Conservation (phyloP, 2,329 filamentous ascomycete genomes). For the Colletotrichum magnum region DNA sequence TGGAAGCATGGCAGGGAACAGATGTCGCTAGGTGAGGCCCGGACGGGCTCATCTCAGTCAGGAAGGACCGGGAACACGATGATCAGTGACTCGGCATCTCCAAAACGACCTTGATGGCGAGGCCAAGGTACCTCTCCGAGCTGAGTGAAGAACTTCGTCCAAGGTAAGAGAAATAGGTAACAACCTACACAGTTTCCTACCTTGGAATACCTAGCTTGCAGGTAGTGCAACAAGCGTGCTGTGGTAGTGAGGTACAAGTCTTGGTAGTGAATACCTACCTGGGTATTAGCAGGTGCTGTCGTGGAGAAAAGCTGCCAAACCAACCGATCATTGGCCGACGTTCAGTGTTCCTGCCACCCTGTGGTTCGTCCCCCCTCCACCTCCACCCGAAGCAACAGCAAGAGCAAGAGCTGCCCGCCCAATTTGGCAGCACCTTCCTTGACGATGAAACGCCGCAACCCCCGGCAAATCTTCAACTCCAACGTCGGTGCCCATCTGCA, state of each 20-base stretch:
- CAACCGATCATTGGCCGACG: conserved; percentile 19
- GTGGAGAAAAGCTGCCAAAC: conserved; percentile 6
- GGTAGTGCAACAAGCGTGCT: too few species aligned
- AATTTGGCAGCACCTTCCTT: conserved; percentile 34
- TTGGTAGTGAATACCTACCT: too few species aligned
- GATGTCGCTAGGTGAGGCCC: too few species aligned
- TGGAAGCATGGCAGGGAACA: conserved; percentile 21
- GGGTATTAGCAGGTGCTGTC: too few species aligned
- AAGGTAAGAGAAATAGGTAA: too few species aligned
- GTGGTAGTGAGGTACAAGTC: too few species aligned
- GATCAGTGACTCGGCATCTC: conserved; percentile 28
- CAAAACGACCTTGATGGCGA: conserved; percentile 10
- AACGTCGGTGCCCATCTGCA: conserved; percentile 1
- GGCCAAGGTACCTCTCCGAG: too few species aligned
- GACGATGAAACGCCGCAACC: conserved; percentile 33
- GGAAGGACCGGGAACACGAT: neutral
- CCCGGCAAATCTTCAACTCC: conserved; percentile 37
- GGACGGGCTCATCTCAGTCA: neutral
- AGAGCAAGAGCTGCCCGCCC: conserved; percentile 20
- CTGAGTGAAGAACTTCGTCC: too few species aligned
- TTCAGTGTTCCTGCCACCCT: neutral
- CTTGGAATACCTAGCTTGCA: too few species aligned
- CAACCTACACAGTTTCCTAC: too few species aligned
- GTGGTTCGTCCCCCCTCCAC: conserved; percentile 37
- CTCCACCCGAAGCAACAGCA: conserved; percentile 2